Evolutionary conservation across 2,329 filamentous ascomycete genomes (phyloP), one percentile per base, ranked within the genome.

Genomic region (Colletotrichum kahawae): DNA sequence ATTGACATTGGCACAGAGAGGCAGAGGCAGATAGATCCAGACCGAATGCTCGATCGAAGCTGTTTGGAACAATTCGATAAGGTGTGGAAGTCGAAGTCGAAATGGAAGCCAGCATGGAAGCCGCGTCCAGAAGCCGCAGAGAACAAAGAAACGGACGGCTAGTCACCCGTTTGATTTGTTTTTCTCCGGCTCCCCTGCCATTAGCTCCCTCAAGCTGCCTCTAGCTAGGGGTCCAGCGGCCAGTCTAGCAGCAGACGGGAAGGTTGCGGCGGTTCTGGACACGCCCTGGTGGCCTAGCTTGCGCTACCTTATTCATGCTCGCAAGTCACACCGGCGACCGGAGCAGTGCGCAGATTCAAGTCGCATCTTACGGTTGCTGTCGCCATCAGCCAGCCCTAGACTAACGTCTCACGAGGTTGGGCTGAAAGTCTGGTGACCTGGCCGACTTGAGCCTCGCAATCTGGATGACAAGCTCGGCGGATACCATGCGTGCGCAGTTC

Each of bases 131-230:
- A 71, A 74, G 60, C 34, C 67, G 24, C 21, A 67, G 63, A 57
- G 72, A 75, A 72, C 72, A 75, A 75, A 75, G 72, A 67, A 72
- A 72, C 54, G 27, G 63, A 31, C 56, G 18, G 72, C 56, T 48
- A 31, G 31, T 48, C 63, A 18, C 18, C 59, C 71, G 67, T 74
- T 74, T 74, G 48, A 57, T 67, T 56, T 56, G 14, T 67, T 57
- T 31, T 33, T 56, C 29, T 34, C 24, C 38, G 34, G 48, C 38
- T 57, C 14, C 66, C 51, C 66, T 63, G 24, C 60, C n/a, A 36
- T 34, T 24, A 63, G 57, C 29, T 62, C 31, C 18, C 10, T 34
- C 18, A 43, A 38, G 33, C 21, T 51, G 43, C 43, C 43, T 62
- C 31, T 65, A 65, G 36, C 21, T 27, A 65, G 16, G 34, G 60